Percentiles rank a stretch among this genome's conserved stretches.
Evolutionary conservation across 257 asterid species (phyloP).

Genomic region (Catharanthus roseus): DNA sequence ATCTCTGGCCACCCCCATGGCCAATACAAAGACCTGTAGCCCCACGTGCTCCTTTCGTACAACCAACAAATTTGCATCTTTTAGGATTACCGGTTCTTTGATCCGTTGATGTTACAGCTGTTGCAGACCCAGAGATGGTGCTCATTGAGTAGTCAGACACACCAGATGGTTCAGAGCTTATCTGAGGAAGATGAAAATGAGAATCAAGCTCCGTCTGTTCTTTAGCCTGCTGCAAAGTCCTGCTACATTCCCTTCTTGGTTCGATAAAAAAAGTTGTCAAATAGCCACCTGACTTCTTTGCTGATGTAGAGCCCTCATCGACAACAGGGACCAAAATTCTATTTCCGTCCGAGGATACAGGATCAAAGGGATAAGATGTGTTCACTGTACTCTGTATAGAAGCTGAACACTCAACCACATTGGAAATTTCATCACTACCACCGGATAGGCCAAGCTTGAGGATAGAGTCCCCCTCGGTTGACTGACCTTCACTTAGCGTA

Average conservation of each 20-base stretch:
- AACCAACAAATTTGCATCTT: slow-evolving; percentile 59
- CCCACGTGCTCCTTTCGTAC: slow-evolving; percentile 81
- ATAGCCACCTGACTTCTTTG: slow-evolving; percentile 87
- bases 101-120: slow-evolving; percentile 39
- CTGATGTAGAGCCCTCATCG: slow-evolving; percentile 97
- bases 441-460: slow-evolving; percentile 71
- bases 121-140: slow-evolving; percentile 51
- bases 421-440: slow-evolving; percentile 39
- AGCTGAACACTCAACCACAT: slow-evolving; percentile 42
- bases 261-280: slow-evolving; percentile 68
- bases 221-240: slow-evolving; percentile 15
- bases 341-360: slow-evolving; percentile 27
- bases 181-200: slow-evolving; percentile 41
- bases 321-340: slow-evolving; percentile 34
- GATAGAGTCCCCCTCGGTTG: slow-evolving; percentile 46
- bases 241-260: slow-evolving; percentile 41
- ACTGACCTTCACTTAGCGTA: slow-evolving; percentile 25
- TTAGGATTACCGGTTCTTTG: slow-evolving; percentile 37
- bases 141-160: slow-evolving; percentile 60
- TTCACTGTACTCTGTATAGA: slow-evolving; percentile 35
- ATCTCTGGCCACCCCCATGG: slow-evolving; percentile 91
- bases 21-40: slow-evolving; percentile 82
- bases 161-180: slow-evolving; percentile 58
- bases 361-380: slow-evolving; percentile 32
- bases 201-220: slow-evolving; percentile 29